phyloP scores from a whole-genome alignment of 179 eudicot genomes.

The Beta corolliflora region DNA sequence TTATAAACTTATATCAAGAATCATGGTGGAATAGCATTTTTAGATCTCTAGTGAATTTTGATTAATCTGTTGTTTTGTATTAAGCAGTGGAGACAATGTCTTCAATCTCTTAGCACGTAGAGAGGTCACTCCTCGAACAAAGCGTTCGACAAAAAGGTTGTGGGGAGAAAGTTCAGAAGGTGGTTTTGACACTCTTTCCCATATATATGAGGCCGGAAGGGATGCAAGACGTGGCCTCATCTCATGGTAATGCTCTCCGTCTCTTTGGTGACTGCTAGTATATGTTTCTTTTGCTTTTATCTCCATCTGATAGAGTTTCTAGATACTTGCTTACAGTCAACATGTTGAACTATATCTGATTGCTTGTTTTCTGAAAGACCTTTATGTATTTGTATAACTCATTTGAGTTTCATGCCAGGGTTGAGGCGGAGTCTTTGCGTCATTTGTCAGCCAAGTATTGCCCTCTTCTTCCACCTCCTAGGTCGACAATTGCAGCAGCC shows the following conservation, averaged over 20 bases:
- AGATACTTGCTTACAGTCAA: neutral
- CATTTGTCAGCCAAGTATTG: constrained; percentile 91
- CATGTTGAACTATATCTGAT: neutral
- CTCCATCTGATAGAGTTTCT: neutral
- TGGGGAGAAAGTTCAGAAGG: constrained; percentile 48
- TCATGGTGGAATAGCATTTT: neutral
- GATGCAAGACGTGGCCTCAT: constrained; percentile 74
- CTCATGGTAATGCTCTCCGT: constrained; percentile 64
- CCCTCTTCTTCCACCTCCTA: constrained; percentile 84
- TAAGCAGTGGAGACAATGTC: constrained; percentile 59
- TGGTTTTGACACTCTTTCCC: constrained; percentile 35
- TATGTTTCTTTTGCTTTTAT: neutral
- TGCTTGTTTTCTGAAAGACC: neutral
- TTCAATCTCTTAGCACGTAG: constrained; percentile 68
- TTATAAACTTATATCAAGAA: too few species aligned
- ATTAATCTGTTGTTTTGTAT: constrained; percentile 8
- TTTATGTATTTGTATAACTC: constrained; percentile 6
- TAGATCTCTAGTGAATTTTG: constrained; percentile 14
- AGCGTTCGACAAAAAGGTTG: constrained; percentile 55
- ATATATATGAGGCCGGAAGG: constrained; percentile 47
- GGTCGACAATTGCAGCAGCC: constrained; percentile 97
- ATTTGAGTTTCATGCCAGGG: constrained; percentile 50
- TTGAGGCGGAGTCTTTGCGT: constrained; percentile 76
- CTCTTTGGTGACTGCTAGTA: neutral
- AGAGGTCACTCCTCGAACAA: constrained; percentile 74